phyloP scores from a whole-genome alignment of 192 early-diverging fungal species.

The Coemansia erecta region DNA sequence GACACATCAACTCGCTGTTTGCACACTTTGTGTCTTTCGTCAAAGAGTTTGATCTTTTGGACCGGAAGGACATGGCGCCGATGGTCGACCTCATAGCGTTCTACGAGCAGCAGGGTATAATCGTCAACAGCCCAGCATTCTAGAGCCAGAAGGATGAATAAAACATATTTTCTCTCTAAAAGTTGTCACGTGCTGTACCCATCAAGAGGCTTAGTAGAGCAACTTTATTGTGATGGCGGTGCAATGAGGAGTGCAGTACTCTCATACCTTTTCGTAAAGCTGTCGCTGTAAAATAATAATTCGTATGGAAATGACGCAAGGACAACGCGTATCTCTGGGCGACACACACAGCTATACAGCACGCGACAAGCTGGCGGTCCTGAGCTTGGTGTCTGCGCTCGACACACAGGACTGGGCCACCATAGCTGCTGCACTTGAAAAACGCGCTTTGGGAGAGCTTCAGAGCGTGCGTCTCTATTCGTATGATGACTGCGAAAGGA shows the following conservation, averaged over 20 bases:
- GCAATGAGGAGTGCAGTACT: too few relatives aligned
- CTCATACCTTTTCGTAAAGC: too few relatives aligned
- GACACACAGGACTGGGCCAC: constrained; percentile 28
- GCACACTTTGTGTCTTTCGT: constrained; percentile 93
- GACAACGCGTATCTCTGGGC: background rate
- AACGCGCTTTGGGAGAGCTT: constrained; percentile 6
- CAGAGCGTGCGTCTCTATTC: constrained; percentile 10
- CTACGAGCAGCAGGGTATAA: constrained; percentile 45
- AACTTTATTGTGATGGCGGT: too few relatives aligned
- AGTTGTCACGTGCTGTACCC: too few relatives aligned
- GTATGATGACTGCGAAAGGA: constrained; percentile 21
- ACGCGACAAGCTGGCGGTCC: constrained; percentile 32
- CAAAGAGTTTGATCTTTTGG: constrained; percentile 89
- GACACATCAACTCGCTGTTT: constrained; percentile 94
- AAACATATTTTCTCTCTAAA: too few relatives aligned
- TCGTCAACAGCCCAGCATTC: constrained; percentile 1
- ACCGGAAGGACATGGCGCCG: constrained; percentile 84
- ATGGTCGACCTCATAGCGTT: constrained; percentile 73
- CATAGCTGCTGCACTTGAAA: constrained; percentile 6
- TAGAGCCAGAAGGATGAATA: background rate
- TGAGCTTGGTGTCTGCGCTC: constrained; percentile 24
- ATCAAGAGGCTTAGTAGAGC: too few relatives aligned
- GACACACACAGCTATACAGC: constrained; percentile 17
- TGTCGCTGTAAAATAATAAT: background rate
- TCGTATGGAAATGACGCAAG: constrained; percentile 9